Base-by-base conservation (phyloP, 2,329 filamentous ascomycete species). In the Monilinia fructicola region DNA sequence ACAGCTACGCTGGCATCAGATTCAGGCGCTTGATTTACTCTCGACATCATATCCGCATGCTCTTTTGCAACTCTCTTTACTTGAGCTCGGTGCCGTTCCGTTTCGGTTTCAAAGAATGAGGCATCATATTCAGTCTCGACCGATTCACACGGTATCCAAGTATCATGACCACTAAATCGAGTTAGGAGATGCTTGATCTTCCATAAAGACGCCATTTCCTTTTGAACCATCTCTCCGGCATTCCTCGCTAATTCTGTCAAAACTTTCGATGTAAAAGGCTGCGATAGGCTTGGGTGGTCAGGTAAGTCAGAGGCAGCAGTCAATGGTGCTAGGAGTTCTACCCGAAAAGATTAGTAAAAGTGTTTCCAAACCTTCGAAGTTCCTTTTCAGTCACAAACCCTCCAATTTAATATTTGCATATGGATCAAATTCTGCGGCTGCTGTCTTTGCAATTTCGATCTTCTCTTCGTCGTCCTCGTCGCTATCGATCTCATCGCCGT, bases 401-500 rank as follows among this genome's bases (percentile, higher is more conserved):
- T 93, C 89, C 65, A 93, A 79, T 55, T 84, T 85, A 55, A 93
- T 84, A 64, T 87, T 87, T 60, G 87, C 84, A 75, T 93, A 95
- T 0, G 91, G 90, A 72, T 95, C 88, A 61, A 89, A 83, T 70
- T 91, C 87, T 46, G 87, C 84, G n/a, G 85, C 87, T 4, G 84
- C 79, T 55, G 85, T 82, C 59, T 85, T 80, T 53, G 87, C 87
- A 44, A 23, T 50, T 59, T 88, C 85, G 69, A 84, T 83, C 28
- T 86, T 77, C 66, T 83, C 84, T 53, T 88, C 85, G 68, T 87
- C 85, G 66, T 90, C 88, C 67, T 92, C 89, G 69, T 89, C 87
- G 75, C 86, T 89, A 53, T 92, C 88, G 65, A 92, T 81, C 69
- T 91, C 87, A 75, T 90, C 92, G 69, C 91, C 91, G 72, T 94